Percentiles rank a stretch among this genome's conserved stretches.
These are phyloP conservation scores for Podila verticillata DNA, from an alignment of 192 early-diverging fungal species.

Conservation along the genomic window DNA sequence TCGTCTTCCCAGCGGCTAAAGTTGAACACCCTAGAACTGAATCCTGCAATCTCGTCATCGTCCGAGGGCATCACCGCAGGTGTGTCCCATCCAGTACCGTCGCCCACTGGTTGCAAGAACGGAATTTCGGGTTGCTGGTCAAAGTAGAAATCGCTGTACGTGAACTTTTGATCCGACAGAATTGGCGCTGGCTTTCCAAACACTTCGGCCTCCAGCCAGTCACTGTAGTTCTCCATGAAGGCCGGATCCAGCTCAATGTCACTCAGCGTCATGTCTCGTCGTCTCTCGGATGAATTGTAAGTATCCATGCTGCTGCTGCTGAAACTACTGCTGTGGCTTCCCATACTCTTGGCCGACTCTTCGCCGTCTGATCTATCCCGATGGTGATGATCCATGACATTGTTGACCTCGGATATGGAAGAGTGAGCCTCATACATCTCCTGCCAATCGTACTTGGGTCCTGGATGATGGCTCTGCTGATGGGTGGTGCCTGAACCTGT, in stretches of 20 bases:
- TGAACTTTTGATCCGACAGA: constrained; percentile 26
- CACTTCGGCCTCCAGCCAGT: constrained; percentile 71
- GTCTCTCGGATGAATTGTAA: constrained; percentile 3
- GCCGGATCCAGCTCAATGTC: constrained; percentile 64
- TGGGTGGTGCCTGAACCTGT: not conserved
- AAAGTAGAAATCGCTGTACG: constrained; percentile 54
- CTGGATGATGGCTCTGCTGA: constrained; percentile 39
- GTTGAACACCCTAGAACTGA: constrained; percentile 15
- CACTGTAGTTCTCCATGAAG: constrained; percentile 73
- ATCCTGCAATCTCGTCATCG: constrained; percentile 19
- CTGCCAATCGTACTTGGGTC: constrained; percentile 49
- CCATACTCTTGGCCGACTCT: constrained; percentile 36
- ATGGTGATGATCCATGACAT: constrained; percentile 8
- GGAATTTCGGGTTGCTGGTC: constrained; percentile 24
- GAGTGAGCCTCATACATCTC: constrained; percentile 51
- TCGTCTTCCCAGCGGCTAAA: constrained; percentile 42
- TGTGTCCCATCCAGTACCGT: constrained; percentile 55
- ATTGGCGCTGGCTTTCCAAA: constrained; percentile 35
- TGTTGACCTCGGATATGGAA: constrained; percentile 29
- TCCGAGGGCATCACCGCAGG: constrained; percentile 44
- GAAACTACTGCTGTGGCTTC: constrained; percentile 17
- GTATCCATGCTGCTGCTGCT: constrained; percentile 8
- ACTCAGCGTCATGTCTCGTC: constrained; percentile 41
- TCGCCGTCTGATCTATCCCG: constrained; percentile 29
- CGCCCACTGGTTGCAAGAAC: constrained; percentile 15